Conservation (phyloP, 345 rosid genomes). For the Zanthoxylum bungeanum region DNA sequence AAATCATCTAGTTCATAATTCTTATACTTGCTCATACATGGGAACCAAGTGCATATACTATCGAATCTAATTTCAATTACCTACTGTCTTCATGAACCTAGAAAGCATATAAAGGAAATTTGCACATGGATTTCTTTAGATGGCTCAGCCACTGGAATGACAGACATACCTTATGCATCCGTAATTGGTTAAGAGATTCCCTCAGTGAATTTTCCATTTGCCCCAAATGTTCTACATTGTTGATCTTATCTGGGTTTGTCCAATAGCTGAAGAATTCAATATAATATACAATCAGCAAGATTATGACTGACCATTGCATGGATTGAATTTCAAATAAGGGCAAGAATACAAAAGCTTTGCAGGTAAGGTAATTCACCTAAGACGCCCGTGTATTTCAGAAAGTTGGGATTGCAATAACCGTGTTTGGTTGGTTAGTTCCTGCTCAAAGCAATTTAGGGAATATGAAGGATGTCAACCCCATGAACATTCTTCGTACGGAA, state of each 20-base stretch:
- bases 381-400: conserved; percentile 49
- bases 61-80: background rate
- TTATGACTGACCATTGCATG: background rate
- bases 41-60: background rate
- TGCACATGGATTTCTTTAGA: conserved; percentile 7
- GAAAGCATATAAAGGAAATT: background rate
- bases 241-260: conserved; percentile 56
- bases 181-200: conserved; percentile 55
- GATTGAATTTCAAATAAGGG: background rate
- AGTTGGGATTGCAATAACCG: conserved; percentile 44
- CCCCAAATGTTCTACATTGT: conserved; percentile 52
- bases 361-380: conserved; percentile 37
- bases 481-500: conserved; percentile 1
- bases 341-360: background rate
- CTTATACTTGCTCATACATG: background rate
- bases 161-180: conserved; percentile 48
- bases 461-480: conserved; percentile 14
- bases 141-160: conserved; percentile 2
- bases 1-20: background rate
- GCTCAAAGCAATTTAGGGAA: conserved; percentile 17
- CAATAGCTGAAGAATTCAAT: conserved; percentile 50
- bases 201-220: conserved; percentile 58
- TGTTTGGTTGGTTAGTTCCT: conserved; percentile 47
- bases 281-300: conserved; percentile 10
- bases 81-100: background rate